Evolutionary conservation across 352 stramenopile genomes (phyloP), one percentile per base, ranked within the genome.

Genomic region (Pseudoperonospora humuli): DNA sequence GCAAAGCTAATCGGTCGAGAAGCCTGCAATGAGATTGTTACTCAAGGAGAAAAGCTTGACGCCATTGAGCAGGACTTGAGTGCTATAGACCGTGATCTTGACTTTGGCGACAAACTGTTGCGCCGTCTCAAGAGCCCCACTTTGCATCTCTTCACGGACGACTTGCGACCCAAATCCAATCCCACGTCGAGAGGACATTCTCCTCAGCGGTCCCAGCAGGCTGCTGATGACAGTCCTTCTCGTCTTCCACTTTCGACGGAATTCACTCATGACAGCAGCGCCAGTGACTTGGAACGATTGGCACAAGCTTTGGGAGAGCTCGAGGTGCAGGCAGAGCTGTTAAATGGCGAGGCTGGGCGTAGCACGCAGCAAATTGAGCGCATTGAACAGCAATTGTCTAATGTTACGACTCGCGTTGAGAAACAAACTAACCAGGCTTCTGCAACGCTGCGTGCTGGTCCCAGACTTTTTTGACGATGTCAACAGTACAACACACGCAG

Each of bases 91-190:
- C n/a, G n/a, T n/a, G n/a, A n/a, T n/a, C n/a, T n/a, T n/a, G n/a
- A n/a, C n/a, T n/a, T n/a, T n/a, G n/a, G n/a, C n/a, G 77, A 92
- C 44, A 84, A 86, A 45, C 43, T 92, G 34, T 57, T 89, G 42
- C 67, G 56, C 23, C 74, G 79, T 21, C 72, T 92, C 50, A 77
- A 83, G 53, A 70, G n/a, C 14, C 77, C 77, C 1, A 64, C 78
- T n/a, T 53, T 87, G 36, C 75, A 89, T 50, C 34, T 88, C 11
- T 79, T 92, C 44, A n/a, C 75, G 9, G 61, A 57, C 29, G 70
- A n/a, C n/a, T 73, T 61, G 15, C 43, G 52, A 17, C 41, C 34
- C 28, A 56, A 40, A 39, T 55, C 37, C 19, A 41, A 5, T 10
- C n/a, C 28, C 21, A 26, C 13, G 7, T 57, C 40, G 7, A 61